These are phyloP conservation scores for Tolypocladium endophyticum DNA, from an alignment of 2,329 filamentous ascomycete species.

Conservation along the genomic window DNA sequence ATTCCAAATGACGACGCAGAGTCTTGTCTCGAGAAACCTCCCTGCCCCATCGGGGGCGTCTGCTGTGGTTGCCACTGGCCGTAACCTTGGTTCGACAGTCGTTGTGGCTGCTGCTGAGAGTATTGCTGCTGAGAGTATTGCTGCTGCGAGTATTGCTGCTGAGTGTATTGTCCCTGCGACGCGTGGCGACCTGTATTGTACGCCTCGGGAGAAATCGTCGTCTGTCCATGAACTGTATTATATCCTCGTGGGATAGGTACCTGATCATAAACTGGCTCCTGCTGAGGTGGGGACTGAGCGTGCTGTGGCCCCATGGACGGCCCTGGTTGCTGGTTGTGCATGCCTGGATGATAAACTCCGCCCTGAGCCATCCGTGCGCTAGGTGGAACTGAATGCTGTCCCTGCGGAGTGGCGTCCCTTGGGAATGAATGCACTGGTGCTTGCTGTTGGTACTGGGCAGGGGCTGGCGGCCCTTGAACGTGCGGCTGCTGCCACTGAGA, in stretches of 20 bases:
- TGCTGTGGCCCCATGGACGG: background rate
- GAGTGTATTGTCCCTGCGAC: conserved; percentile 2
- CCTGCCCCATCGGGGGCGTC: conserved; percentile 2
- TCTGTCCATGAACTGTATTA: conserved; percentile 24
- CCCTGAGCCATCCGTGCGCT: background rate
- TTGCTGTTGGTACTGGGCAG: conserved; percentile 6
- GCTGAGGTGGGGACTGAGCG: background rate
- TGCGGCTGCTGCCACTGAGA: conserved; percentile 4
- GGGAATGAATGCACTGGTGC: background rate
- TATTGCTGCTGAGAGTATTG: conserved; percentile 1
- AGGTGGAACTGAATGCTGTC: background rate
- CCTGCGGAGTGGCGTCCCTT: background rate
- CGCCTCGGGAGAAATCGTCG: conserved; percentile 15
- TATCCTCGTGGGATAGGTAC: conserved; percentile 28
- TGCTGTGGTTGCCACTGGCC: background rate
- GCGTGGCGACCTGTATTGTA: conserved; percentile 12
- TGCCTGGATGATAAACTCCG: background rate
- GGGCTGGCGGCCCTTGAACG: conserved; percentile 3
- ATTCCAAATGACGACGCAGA: conserved; percentile 3
- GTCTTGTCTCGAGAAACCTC: background rate
- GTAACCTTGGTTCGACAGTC: conserved; percentile 4
- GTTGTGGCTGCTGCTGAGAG: conserved; percentile 3
- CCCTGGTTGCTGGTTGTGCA: background rate
- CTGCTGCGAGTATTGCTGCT: background rate
- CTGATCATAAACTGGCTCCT: conserved; percentile 23